Evolutionary conservation across 768 basidiomycete genomes (phyloP).

Genomic region (Rhodotorula kratochvilovae): DNA sequence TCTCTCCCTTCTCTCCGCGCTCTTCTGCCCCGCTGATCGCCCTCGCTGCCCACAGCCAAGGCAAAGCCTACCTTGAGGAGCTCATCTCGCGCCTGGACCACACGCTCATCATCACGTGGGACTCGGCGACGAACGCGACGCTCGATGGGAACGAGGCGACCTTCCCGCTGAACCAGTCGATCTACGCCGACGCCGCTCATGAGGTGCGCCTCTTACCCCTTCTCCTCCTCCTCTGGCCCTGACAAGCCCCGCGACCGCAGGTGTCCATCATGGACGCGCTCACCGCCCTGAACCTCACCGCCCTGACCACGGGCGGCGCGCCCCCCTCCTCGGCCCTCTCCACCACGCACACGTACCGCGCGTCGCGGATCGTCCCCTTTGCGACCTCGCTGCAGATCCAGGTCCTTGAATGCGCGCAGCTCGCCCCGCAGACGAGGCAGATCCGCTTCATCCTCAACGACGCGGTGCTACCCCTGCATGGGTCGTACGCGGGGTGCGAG

Average conservation of each 20-base stretch:
- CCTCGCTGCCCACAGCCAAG: slow-evolving; percentile 43
- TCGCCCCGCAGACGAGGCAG: slow-evolving; percentile 46
- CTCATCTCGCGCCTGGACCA: slow-evolving; percentile 46
- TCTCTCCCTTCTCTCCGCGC: no score
- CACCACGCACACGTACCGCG: slow-evolving; percentile 37
- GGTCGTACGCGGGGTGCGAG: slow-evolving; percentile 43
- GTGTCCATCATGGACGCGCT: slow-evolving; percentile 53
- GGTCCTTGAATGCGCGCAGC: slow-evolving; percentile 40
- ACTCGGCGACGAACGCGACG: slow-evolving; percentile 45
- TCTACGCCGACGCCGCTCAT: slow-evolving; percentile 81
- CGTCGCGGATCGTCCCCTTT: slow-evolving; percentile 50
- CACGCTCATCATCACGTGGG: slow-evolving; percentile 36
- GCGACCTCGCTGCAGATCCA: slow-evolving; percentile 45
- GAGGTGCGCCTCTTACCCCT: slow-evolving; percentile 55
- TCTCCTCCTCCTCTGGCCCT: not conserved
- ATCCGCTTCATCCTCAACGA: slow-evolving; percentile 48
- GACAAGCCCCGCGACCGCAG: not conserved
- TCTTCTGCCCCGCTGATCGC: no score
- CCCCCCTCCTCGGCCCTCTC: slow-evolving; percentile 1
- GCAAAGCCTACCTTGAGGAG: slow-evolving; percentile 47
- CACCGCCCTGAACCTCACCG: slow-evolving; percentile 58
- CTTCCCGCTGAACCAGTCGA: slow-evolving; percentile 49
- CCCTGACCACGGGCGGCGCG: slow-evolving; percentile 60
- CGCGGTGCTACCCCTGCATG: slow-evolving; percentile 47
- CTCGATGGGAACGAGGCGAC: slow-evolving; percentile 43